Percentiles rank a stretch among this genome's conserved stretches.
phyloP scores from a whole-genome alignment of 164 flowering plant genomes.

The Stephania yunnanensis region DNA sequence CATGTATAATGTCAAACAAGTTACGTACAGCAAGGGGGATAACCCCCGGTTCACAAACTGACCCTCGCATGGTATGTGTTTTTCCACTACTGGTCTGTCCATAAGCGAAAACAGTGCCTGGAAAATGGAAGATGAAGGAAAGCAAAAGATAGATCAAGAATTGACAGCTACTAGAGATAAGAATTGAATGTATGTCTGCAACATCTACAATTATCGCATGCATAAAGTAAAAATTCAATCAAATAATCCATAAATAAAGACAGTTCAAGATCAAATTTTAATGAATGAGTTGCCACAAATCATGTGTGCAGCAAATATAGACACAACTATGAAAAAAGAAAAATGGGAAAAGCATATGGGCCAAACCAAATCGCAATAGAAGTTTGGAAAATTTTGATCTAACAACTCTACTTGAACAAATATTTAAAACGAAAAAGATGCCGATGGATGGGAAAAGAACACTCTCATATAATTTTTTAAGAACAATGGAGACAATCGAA shows the following conservation, averaged over 20 bases:
- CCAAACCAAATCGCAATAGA: too few species aligned
- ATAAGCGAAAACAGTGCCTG: conserved; percentile 96
- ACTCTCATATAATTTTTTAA: too few species aligned
- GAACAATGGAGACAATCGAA: too few species aligned
- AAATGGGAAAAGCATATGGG: too few species aligned
- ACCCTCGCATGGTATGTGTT: conserved; percentile 94
- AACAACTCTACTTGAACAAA: too few species aligned
- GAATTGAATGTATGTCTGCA: background rate
- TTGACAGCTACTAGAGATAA: background rate
- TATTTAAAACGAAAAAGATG: too few species aligned
- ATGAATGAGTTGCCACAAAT: background rate
- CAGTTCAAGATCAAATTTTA: background rate
- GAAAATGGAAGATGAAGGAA: background rate
- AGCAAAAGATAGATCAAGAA: background rate
- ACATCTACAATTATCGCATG: background rate
- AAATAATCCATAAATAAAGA: background rate
- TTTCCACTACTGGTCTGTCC: conserved; percentile 99
- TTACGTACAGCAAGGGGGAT: conserved; percentile 83
- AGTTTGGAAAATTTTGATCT: too few species aligned
- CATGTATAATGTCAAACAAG: conserved; percentile 53
- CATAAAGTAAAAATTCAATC: background rate
- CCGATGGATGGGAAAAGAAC: too few species aligned
- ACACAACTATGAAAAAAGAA: background rate
- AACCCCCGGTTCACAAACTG: conserved; percentile 73
- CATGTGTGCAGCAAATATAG: background rate